Percentiles rank a stretch among this genome's conserved stretches.
phyloP scores from a whole-genome alignment of 2,329 filamentous ascomycete genomes.

The Albifimbria verrucaria region DNA sequence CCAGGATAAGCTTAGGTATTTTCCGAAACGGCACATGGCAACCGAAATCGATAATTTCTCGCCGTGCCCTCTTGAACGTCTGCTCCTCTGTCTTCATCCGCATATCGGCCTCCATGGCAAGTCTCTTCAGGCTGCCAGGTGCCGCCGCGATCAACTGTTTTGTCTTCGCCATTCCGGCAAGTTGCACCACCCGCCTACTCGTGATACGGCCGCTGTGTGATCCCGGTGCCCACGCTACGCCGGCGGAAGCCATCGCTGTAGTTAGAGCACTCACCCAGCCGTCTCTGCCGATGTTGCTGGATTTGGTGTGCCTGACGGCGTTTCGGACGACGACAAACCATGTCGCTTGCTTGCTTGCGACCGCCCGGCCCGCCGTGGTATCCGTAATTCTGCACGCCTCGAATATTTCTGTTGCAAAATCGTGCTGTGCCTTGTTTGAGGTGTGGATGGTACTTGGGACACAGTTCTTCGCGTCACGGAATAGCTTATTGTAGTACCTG shows the following conservation, averaged over 20 bases:
- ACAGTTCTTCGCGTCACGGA: neutral
- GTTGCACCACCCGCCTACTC: neutral
- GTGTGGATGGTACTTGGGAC: neutral
- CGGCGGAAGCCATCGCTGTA: neutral
- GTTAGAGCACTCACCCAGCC: neutral
- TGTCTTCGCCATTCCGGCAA: neutral
- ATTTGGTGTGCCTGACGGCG: neutral
- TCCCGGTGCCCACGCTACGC: neutral
- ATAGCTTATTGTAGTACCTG: neutral
- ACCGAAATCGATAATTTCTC: neutral
- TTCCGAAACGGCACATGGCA: neutral
- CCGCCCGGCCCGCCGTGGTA: neutral
- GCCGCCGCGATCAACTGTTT: neutral
- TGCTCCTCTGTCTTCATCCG: slow-evolving; percentile 1
- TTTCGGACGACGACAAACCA: neutral
- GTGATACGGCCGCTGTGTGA: neutral
- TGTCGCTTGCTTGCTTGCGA: neutral
- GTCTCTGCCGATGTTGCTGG: neutral
- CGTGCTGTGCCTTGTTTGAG: neutral
- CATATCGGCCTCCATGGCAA: neutral
- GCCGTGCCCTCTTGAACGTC: neutral
- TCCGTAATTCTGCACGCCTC: neutral
- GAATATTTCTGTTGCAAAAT: neutral
- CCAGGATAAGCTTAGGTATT: neutral
- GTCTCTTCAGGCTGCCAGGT: neutral